A percentile compares a stretch with the other conserved stretches of the same genome.
Conservation (phyloP, 1,139 yeast species). For the Protomyces gravidus region DNA sequence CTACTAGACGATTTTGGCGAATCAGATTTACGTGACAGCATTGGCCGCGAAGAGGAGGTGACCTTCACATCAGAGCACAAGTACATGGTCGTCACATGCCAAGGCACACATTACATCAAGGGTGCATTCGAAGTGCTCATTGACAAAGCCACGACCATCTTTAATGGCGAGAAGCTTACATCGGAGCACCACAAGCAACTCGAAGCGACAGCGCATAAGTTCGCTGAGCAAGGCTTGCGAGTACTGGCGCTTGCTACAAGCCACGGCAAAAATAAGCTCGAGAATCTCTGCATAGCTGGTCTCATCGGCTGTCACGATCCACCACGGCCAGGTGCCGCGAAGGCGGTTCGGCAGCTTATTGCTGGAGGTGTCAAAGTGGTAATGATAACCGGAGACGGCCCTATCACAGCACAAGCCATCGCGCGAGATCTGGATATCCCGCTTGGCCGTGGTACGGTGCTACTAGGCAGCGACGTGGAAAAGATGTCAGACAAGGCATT, state of each 20-base stretch:
- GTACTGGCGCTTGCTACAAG: constrained; percentile 62
- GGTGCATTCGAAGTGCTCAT: constrained; percentile 85
- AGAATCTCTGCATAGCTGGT: constrained; percentile 70
- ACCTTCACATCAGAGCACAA: constrained; percentile 83
- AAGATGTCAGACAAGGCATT: constrained; percentile 63
- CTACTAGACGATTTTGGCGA: constrained; percentile 65
- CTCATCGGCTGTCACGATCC: constrained; percentile 94
- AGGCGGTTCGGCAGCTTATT: constrained; percentile 66
- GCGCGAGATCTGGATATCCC: constrained; percentile 94
- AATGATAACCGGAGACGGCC: constrained; percentile 97
- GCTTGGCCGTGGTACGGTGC: constrained; percentile 59
- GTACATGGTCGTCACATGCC: constrained; percentile 78
- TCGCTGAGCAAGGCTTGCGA: constrained; percentile 82
- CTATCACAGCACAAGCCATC: constrained; percentile 83
- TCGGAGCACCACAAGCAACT: constrained; percentile 50
- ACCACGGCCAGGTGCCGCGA: constrained; percentile 77
- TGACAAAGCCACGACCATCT: constrained; percentile 53
- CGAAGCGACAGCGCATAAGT: constrained; percentile 52
- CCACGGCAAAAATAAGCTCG: constrained; percentile 40
- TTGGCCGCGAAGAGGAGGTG: constrained; percentile 59
- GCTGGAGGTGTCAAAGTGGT: constrained; percentile 93
- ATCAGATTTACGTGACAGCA: constrained; percentile 42
- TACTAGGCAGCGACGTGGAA: constrained; percentile 81
- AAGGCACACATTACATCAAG: constrained; percentile 70
- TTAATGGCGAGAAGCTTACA: constrained; percentile 54